Percentiles rank a stretch among this genome's conserved stretches.
Evolutionary conservation across 176 grass and related monocot species (phyloP).

Genomic region (Tillandsia leiboldiana): DNA sequence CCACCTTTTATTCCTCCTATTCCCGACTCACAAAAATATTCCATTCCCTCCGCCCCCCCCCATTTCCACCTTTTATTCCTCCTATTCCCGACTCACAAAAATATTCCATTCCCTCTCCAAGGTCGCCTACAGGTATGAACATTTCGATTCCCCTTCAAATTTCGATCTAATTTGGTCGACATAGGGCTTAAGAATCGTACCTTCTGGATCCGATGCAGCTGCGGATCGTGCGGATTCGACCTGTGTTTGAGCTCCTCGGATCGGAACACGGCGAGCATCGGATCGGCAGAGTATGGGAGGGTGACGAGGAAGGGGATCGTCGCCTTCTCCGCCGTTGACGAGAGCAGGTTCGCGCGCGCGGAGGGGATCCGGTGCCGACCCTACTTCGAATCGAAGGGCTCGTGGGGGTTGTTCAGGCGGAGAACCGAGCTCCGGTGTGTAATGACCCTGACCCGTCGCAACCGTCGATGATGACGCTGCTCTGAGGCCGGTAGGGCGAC

Average conservation of each 20-base stretch:
- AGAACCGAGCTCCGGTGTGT: slow-evolving; percentile 34
- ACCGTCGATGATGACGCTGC: no score
- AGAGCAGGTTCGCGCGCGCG: slow-evolving; percentile 43
- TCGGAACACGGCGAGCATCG: slow-evolving; percentile 40
- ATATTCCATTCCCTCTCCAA: background rate
- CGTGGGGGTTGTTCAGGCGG: slow-evolving; percentile 31
- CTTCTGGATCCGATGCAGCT: slow-evolving; percentile 22
- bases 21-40: no score
- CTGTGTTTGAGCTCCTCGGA: slow-evolving; percentile 38
- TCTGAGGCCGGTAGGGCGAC: no score
- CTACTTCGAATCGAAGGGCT: slow-evolving; percentile 22
- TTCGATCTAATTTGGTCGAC: no score
- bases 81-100: background rate
- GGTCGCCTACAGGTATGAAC: background rate
- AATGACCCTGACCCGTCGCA: no score
- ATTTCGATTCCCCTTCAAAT: background rate
- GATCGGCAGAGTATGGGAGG: slow-evolving; percentile 11
- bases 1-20: no score
- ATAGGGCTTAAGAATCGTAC: background rate
- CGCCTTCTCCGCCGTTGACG: slow-evolving; percentile 42
- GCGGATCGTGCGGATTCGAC: slow-evolving; percentile 42
- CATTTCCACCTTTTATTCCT: no score
- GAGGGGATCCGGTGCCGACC: slow-evolving; percentile 41
- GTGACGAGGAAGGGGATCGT: slow-evolving; percentile 29
- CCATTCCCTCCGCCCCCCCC: no score